phyloP scores from a whole-genome alignment of 2,329 filamentous ascomycete genomes.

The Ceratocystis cubensis region DNA sequence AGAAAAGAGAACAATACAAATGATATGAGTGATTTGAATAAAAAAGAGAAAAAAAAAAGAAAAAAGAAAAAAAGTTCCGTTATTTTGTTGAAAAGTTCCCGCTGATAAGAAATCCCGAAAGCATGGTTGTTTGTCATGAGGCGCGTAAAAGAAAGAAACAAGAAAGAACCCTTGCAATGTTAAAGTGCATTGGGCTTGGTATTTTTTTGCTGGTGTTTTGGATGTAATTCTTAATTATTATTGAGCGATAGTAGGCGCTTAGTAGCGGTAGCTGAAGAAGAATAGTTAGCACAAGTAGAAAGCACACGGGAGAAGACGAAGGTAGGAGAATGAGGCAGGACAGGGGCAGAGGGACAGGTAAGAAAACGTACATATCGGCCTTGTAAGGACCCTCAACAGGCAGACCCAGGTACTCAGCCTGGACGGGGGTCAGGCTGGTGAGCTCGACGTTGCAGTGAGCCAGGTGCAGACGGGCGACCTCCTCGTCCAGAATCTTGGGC shows the following conservation, averaged over 20 bases:
- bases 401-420: constrained; percentile 91
- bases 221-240: constrained; percentile 23
- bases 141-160: constrained; percentile 20
- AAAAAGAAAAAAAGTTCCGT: constrained; percentile 15
- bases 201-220: constrained; percentile 23
- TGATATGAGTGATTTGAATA: background rate
- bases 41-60: constrained; percentile 12
- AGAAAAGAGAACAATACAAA: background rate
- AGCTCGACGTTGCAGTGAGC: constrained; percentile 91
- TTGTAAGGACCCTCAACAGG: constrained; percentile 86
- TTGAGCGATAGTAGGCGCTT: constrained; percentile 24
- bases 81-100: constrained; percentile 22
- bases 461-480: constrained; percentile 89
- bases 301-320: background rate
- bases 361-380: constrained; percentile 62
- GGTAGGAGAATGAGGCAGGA: background rate
- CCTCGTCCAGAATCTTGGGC: constrained; percentile 98
- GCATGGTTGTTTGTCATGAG: constrained; percentile 20
- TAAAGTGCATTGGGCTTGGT: constrained; percentile 22
- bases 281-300: constrained; percentile 21
- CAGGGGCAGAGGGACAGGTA: background rate
- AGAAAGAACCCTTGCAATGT: constrained; percentile 18
- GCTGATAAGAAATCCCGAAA: constrained; percentile 22
- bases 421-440: constrained; percentile 67
- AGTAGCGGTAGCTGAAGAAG: constrained; percentile 34